phyloP scores from a whole-genome alignment of 2,329 filamentous ascomycete genomes.

The Arachnomyces sp. region DNA sequence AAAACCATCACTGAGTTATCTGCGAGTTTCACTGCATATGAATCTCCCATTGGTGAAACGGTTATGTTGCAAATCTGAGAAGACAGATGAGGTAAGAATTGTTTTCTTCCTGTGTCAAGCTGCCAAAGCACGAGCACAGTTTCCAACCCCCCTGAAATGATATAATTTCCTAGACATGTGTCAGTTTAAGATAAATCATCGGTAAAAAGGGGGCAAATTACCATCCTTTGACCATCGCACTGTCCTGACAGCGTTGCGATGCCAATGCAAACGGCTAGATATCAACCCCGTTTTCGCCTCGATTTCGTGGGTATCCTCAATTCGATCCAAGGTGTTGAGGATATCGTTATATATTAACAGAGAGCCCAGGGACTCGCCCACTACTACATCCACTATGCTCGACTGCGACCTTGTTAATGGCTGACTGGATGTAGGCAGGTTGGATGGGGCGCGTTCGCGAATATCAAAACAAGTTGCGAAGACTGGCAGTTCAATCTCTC shows the following conservation, averaged over 20 bases:
- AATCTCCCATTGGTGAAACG: conserved; percentile 69
- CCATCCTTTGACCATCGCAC: conserved; percentile 92
- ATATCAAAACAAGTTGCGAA: conserved; percentile 62
- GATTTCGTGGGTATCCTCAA: conserved; percentile 39
- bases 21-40: conserved; percentile 76
- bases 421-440: conserved; percentile 3
- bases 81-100: conserved; percentile 83
- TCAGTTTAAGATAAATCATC: conserved; percentile 17
- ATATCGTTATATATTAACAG: conserved; percentile 79
- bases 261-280: conserved; percentile 77
- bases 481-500: conserved; percentile 50
- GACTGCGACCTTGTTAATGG: conserved; percentile 19
- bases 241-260: conserved; percentile 71
- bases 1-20: conserved; percentile 90
- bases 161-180: conserved; percentile 64
- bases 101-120: conserved; percentile 72
- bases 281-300: conserved; percentile 32
- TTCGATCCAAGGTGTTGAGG: conserved; percentile 46
- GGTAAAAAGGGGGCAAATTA: conserved; percentile 34
- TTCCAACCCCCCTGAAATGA: conserved; percentile 88
- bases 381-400: conserved; percentile 60
- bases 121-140: conserved; percentile 90
- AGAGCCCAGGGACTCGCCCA: conserved; percentile 69
- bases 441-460: conserved; percentile 30
- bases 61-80: conserved; percentile 77